A percentile compares a stretch with the other conserved stretches of the same genome.
These are phyloP conservation scores for Aphanomyces euteiches DNA, from an alignment of 352 stramenopile species.

Conservation along the genomic window DNA sequence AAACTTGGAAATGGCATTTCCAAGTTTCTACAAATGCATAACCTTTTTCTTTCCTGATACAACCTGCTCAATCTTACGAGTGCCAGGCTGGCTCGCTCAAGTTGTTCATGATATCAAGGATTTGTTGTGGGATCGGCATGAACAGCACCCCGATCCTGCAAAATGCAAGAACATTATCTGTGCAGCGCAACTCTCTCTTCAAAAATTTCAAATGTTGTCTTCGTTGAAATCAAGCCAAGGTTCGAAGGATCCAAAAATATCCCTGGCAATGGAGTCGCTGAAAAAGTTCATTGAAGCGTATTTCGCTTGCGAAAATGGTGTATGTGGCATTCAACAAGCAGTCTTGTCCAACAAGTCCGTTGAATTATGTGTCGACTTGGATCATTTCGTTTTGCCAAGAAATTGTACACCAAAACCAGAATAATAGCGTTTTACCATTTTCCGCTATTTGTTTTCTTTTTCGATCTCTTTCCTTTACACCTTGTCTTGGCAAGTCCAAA, in stretches of 20 bases:
- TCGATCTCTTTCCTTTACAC: neutral
- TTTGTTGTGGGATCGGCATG: neutral
- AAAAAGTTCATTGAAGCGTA: slow-evolving; percentile 2
- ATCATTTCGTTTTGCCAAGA: neutral
- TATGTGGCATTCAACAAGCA: slow-evolving; percentile 5
- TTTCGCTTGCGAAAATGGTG: neutral
- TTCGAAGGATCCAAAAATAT: neutral
- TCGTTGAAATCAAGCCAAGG: neutral
- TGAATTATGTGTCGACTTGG: neutral
- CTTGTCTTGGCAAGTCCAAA: neutral
- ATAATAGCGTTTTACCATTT: neutral
- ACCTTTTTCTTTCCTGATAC: neutral
- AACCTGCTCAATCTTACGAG: neutral
- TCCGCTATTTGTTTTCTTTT: neutral
- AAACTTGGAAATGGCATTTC: slow-evolving; percentile 4
- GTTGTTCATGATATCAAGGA: neutral
- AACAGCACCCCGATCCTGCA: neutral
- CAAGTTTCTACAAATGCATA: neutral
- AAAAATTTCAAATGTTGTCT: neutral
- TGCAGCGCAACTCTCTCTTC: neutral
- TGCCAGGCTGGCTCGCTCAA: neutral
- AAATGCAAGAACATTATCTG: neutral
- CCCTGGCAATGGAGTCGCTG: neutral
- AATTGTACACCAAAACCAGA: neutral
- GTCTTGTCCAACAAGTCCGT: neutral